phyloP scores from a whole-genome alignment of 1,284 basidiomycete species.

The Omphalotus olearius region DNA sequence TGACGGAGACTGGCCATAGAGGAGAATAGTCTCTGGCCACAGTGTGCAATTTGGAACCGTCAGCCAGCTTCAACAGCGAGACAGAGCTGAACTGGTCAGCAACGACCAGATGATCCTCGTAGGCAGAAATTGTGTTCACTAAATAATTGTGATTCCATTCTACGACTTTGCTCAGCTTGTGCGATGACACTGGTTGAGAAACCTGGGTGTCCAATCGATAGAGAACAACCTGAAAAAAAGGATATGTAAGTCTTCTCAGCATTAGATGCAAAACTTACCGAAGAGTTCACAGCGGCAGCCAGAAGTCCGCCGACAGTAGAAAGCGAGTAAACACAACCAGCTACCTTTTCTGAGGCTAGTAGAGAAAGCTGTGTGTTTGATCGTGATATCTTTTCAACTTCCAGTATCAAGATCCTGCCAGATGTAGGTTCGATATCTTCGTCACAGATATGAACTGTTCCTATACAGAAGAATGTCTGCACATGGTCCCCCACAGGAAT shows the following conservation, averaged over 20 bases:
- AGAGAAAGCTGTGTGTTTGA: constrained; percentile 29
- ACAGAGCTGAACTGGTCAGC: constrained; percentile 86
- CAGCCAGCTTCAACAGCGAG: constrained; percentile 58
- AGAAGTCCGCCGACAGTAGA: constrained; percentile 43
- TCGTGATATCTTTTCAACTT: constrained; percentile 23
- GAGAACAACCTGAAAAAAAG: constrained; percentile 38
- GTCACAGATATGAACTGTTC: constrained; percentile 46
- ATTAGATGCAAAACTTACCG: constrained; percentile 43
- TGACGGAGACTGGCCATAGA: constrained; percentile 64
- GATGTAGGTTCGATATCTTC: constrained; percentile 54
- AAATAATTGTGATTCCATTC: constrained; percentile 82
- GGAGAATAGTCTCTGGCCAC: constrained; percentile 78
- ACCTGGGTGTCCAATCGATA: constrained; percentile 33
- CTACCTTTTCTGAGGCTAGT: constrained; percentile 35
- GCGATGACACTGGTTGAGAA: constrained; percentile 21
- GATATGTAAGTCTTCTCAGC: not conserved
- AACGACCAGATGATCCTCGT: constrained; percentile 50
- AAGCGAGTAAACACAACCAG: constrained; percentile 63
- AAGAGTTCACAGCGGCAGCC: constrained; percentile 70
- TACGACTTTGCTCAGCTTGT: constrained; percentile 40
- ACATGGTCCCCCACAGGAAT: constrained; percentile 25
- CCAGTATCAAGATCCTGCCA: constrained; percentile 56
- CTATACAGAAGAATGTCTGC: constrained; percentile 52
- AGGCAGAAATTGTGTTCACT: constrained; percentile 57
- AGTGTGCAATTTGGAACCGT: constrained; percentile 43